A percentile compares a stretch with the other conserved stretches of the same genome.
These are phyloP conservation scores for Linum trigynum DNA, from an alignment of 345 rosid species.

Conservation along the genomic window DNA sequence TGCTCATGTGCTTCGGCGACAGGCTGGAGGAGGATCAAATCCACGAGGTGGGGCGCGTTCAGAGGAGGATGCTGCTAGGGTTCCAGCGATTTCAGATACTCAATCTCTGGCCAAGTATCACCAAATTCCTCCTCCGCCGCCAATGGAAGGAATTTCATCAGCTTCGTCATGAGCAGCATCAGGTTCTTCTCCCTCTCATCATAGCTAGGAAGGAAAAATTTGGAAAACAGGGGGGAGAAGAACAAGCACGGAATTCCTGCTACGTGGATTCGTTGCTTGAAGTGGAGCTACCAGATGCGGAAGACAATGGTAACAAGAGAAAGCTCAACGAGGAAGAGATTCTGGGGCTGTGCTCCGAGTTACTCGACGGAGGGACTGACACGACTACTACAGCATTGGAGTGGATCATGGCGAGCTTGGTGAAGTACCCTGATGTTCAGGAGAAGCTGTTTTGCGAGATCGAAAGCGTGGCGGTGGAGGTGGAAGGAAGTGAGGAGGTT, in stretches of 20 bases:
- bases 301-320: background rate
- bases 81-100: background rate
- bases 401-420: background rate
- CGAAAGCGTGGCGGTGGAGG: background rate
- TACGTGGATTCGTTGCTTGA: background rate
- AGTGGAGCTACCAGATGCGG: background rate
- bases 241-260: background rate
- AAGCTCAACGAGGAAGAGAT: conserved; percentile 2
- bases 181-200: background rate
- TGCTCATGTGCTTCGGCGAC: conserved; percentile 2
- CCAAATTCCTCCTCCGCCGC: background rate
- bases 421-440: no score
- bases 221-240: no score
- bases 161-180: no score
- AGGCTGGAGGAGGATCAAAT: background rate
- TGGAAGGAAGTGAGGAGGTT: background rate
- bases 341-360: background rate
- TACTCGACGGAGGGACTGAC: background rate
- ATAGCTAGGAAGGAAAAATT: background rate
- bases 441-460: background rate
- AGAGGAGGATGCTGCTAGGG: background rate
- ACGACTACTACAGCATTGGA: conserved; percentile 2
- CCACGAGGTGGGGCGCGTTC: background rate
- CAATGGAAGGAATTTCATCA: no score
- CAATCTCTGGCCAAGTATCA: background rate